A percentile compares a stretch with the other conserved stretches of the same genome.
phyloP scores from a whole-genome alignment of 2,329 filamentous ascomycete genomes.

The Sporothrix globosa region DNA sequence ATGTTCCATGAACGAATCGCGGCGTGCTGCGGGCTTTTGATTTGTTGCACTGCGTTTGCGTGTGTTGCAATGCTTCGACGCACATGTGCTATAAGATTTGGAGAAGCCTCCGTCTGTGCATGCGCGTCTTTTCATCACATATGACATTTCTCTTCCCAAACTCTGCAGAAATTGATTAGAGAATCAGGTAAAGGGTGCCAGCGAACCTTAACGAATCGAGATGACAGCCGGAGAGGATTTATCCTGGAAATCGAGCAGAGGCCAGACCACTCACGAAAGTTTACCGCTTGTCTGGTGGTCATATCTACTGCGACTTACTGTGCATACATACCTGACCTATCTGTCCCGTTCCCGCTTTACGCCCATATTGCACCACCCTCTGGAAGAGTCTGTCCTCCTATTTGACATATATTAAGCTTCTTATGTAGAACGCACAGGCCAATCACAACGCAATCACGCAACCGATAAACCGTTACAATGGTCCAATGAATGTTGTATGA shows the following conservation, averaged over 20 bases:
- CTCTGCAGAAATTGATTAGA: no score
- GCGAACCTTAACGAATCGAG: neutral
- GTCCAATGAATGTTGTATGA: neutral
- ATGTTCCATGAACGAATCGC: neutral
- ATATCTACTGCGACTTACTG: neutral
- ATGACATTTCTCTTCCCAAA: neutral
- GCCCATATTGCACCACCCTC: neutral
- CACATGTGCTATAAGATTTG: neutral
- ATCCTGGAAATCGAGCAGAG: neutral
- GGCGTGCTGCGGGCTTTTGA: neutral
- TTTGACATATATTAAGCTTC: constrained; percentile 4
- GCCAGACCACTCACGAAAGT: neutral
- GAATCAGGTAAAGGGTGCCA: neutral
- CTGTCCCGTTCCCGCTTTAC: neutral
- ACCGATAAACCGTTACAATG: neutral
- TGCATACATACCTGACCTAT: neutral
- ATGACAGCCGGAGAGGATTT: neutral
- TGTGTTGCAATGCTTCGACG: neutral
- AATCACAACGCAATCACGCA: neutral
- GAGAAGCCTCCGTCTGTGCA: neutral
- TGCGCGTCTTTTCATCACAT: neutral
- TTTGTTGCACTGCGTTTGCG: neutral
- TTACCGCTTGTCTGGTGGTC: neutral
- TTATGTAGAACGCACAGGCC: constrained; percentile 8
- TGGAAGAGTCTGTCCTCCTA: neutral